Conservation (phyloP, 805 yeast species). For the Candida hungchunana region DNA sequence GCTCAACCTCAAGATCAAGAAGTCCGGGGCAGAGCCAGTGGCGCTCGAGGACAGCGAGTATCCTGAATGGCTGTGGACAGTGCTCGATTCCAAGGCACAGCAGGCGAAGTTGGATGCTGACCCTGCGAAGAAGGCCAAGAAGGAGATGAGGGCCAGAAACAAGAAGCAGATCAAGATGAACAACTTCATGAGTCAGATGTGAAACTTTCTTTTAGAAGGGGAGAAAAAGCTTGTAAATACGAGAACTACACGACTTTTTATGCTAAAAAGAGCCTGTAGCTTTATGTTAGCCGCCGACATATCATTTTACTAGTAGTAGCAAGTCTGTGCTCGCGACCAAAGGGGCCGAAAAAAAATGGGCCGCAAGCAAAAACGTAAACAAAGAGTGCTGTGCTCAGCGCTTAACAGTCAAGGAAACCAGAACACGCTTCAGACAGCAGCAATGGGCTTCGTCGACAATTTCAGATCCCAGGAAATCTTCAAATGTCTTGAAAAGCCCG, state of each 20-base stretch:
- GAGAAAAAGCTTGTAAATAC: no score
- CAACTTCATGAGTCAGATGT: conserved; percentile 62
- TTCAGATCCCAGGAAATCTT: conserved; percentile 9
- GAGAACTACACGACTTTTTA: not conserved
- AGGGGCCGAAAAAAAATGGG: not conserved
- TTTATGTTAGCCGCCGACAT: no score
- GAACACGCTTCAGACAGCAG: not conserved
- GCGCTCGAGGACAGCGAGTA: conserved; percentile 86
- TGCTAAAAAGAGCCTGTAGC: not conserved
- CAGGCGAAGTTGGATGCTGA: conserved; percentile 50
- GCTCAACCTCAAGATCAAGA: conserved; percentile 66
- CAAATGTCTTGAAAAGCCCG: not conserved
- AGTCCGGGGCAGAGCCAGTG: conserved; percentile 80
- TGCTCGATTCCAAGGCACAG: conserved; percentile 65
- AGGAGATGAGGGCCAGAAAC: conserved; percentile 62
- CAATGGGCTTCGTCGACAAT: conserved; percentile 12
- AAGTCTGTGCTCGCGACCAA: not conserved
- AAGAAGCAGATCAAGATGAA: conserved; percentile 67
- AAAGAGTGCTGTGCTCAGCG: no score
- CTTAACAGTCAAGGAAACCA: not conserved
- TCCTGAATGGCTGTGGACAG: conserved; percentile 93
- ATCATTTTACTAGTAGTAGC: no score
- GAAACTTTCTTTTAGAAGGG: no score
- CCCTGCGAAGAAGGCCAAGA: conserved; percentile 66
- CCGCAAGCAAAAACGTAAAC: conserved; percentile 6